Evolutionary conservation across 495 filamentous ascomycete genomes (phyloP).

Genomic region (Halenospora varia): DNA sequence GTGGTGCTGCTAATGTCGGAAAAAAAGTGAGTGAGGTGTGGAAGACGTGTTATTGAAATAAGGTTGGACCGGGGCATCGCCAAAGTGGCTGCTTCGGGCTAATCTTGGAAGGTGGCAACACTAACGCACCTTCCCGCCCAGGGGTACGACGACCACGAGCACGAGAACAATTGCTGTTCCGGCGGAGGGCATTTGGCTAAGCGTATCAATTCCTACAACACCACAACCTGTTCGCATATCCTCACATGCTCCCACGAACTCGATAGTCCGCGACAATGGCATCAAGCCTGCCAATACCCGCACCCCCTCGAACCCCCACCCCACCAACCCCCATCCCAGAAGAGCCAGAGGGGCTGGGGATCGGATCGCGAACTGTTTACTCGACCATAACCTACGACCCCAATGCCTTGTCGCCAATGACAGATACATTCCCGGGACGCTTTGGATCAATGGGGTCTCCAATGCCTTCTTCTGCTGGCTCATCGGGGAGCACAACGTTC

Average conservation of each 20-base stretch:
- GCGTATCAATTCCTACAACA: background rate
- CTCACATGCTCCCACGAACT: slow-evolving; percentile 14
- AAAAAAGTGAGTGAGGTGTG: background rate
- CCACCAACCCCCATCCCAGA: slow-evolving; percentile 56
- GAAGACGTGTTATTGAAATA: background rate
- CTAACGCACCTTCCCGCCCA: background rate
- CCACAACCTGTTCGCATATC: slow-evolving; percentile 24
- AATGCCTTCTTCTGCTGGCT: slow-evolving; percentile 20
- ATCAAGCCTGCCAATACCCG: slow-evolving; percentile 56
- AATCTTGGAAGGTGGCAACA: background rate
- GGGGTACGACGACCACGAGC: slow-evolving; percentile 34
- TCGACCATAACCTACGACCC: slow-evolving; percentile 48
- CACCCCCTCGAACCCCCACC: slow-evolving; percentile 64
- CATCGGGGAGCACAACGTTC: slow-evolving; percentile 7
- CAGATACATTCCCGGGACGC: slow-evolving; percentile 44
- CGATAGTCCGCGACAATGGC: slow-evolving; percentile 41
- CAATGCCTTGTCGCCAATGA: slow-evolving; percentile 60
- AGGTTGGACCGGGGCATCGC: slow-evolving; percentile 15
- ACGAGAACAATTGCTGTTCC: slow-evolving; percentile 25
- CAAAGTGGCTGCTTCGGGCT: slow-evolving; percentile 7
- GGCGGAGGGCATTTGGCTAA: background rate
- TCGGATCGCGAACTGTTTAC: slow-evolving; percentile 30
- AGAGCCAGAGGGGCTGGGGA: slow-evolving; percentile 30
- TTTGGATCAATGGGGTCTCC: slow-evolving; percentile 29
- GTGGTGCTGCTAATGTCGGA: background rate